Base-by-base conservation (phyloP, 345 rosid species). In the Geranium brycei region DNA sequence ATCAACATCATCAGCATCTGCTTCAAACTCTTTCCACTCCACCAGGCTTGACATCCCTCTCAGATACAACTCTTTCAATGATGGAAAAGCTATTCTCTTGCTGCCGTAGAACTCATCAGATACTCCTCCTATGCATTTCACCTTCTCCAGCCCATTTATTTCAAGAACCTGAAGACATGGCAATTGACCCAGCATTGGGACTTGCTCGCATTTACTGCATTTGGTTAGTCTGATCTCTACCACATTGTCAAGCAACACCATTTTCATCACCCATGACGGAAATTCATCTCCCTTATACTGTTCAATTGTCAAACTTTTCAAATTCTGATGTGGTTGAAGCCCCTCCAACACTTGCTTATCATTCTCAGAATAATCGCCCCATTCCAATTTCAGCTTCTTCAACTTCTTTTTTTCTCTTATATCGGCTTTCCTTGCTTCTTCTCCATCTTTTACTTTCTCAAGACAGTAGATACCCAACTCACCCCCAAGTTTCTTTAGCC, bases 151-250 rank as follows among this genome's bases (percentile, higher is more conserved):
- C 19, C 41, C 23, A 17, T 23, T 23, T 23, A 23, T 23, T 23
- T 23, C 28, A 23, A 23, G 28, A 23, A 23, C 28, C 28, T 23
- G 19, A 12, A 66, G 66, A 28, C 23, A 2, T 5, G 57, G 70
- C 17, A 72, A 65, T 13, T 62, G 62, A 18, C 79, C 73, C 31
- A 72, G 63, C n/a, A 4, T 31, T 6, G 76, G 75, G 41, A 76
- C 38, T 63, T 65, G 17, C 2, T 51, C 62, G 53, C 75, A 72
- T 0, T 2, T 18, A 12, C 14, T 51, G 53, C 76, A 76, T 8
- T 55, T 15, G 3, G 11, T 28, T 56, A 72, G 18, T 13, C 7
- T 47, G 1, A 75, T 58, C 10, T 40, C 51, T 47, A 59, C 58
- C 70, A 75, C 61, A 53, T 62, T 62, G 38, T 13, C 4, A 17